Evolutionary conservation across 495 filamentous ascomycete genomes (phyloP).

Genomic region (Echria macrotheca): DNA sequence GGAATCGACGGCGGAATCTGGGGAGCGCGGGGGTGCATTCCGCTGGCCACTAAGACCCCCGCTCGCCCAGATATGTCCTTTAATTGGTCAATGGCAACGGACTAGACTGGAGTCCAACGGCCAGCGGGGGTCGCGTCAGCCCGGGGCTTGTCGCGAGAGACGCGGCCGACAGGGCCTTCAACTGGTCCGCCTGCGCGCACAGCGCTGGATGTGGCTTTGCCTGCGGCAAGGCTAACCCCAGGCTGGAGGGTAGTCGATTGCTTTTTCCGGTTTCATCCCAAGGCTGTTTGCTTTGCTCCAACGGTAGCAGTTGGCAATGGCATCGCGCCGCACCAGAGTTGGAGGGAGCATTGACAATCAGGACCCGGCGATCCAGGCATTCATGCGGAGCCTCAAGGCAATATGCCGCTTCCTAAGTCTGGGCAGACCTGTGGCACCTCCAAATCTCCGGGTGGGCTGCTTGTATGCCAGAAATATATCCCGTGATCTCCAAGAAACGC

Average conservation of each 20-base stretch:
- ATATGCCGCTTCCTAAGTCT: slow-evolving; percentile 5
- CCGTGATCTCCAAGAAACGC: background rate
- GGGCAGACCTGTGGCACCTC: background rate
- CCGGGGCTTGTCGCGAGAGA: slow-evolving; percentile 7
- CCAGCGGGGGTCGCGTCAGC: slow-evolving; percentile 7
- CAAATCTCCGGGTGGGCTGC: background rate
- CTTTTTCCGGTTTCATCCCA: slow-evolving; percentile 6
- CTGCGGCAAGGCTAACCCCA: background rate
- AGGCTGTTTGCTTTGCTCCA: background rate
- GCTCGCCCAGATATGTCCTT: background rate
- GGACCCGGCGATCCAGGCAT: too few relatives aligned
- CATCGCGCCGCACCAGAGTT: background rate
- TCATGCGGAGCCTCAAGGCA: too few relatives aligned
- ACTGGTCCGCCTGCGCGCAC: background rate
- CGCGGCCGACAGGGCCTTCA: slow-evolving; percentile 3
- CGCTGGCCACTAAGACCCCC: background rate
- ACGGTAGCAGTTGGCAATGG: too few relatives aligned
- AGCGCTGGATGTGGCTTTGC: background rate
- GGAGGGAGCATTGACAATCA: too few relatives aligned
- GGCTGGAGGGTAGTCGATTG: background rate
- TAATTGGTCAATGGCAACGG: slow-evolving; percentile 9
- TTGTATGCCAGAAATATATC: background rate
- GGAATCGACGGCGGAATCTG: too few relatives aligned
- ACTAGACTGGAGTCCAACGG: slow-evolving; percentile 3
- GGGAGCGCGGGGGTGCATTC: slow-evolving; percentile 6